Conservation (phyloP, 2,329 filamentous ascomycete genomes). For the Rhytidhysteron rufulum region DNA sequence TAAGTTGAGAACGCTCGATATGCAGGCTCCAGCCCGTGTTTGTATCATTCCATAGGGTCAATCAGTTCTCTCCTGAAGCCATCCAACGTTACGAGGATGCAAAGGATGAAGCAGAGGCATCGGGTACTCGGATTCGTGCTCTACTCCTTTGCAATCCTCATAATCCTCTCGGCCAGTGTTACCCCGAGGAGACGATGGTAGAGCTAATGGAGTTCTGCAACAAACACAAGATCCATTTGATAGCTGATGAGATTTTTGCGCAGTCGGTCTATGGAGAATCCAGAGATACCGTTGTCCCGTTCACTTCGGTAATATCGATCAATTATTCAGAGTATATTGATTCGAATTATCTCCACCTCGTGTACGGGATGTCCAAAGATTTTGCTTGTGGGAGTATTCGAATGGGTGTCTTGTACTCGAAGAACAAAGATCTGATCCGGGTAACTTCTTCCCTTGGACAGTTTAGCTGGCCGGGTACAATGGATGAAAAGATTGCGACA, state of each 20-base stretch:
- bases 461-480: conserved; percentile 25
- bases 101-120: conserved; percentile 23
- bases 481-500: conserved; percentile 27
- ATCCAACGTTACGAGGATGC: conserved; percentile 37
- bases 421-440: conserved; percentile 19
- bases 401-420: conserved; percentile 19
- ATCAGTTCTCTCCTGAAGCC: conserved; percentile 34
- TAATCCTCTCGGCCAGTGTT: conserved; percentile 36
- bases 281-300: conserved; percentile 4
- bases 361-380: conserved; percentile 29
- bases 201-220: conserved; percentile 25
- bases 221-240: conserved; percentile 23
- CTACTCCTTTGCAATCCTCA: conserved; percentile 43
- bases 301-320: conserved; percentile 21
- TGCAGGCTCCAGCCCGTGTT: conserved; percentile 37
- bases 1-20: too few species aligned
- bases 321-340: conserved; percentile 11
- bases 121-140: conserved; percentile 35
- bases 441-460: conserved; percentile 17
- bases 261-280: conserved; percentile 21
- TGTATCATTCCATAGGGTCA: conserved; percentile 32
- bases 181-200: conserved; percentile 17
- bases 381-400: conserved; percentile 25
- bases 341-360: conserved; percentile 19
- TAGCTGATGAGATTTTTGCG: conserved; percentile 33